These are phyloP conservation scores for Tolypocladium ophioglossoides DNA, from an alignment of 2,329 filamentous ascomycete species.

Conservation along the genomic window DNA sequence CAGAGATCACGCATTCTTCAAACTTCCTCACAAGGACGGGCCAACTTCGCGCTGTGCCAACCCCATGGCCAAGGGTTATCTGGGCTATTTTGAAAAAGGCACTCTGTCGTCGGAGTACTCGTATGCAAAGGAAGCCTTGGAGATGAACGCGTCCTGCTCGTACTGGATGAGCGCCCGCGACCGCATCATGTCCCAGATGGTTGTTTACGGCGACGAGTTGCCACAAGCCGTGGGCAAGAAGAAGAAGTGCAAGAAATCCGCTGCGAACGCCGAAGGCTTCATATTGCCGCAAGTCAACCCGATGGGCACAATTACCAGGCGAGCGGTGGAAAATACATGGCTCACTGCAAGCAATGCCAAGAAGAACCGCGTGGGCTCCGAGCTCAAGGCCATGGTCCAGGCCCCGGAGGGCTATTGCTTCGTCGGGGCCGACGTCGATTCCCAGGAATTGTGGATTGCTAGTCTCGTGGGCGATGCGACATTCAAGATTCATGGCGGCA, in stretches of 20 bases:
- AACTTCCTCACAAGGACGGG: conserved; percentile 93
- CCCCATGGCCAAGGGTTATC: conserved; percentile 84
- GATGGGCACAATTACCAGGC: conserved; percentile 93
- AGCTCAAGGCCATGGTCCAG: conserved; percentile 92
- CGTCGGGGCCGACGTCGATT: conserved; percentile 95
- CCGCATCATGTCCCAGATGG: conserved; percentile 89
- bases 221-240: not conserved
- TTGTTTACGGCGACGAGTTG: conserved; percentile 68
- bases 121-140: conserved; percentile 87
- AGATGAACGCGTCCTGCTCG: conserved; percentile 98
- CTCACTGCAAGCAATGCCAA: conserved; percentile 96
- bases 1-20: conserved; percentile 62
- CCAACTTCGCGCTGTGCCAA: conserved; percentile 74
- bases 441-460: conserved; percentile 96
- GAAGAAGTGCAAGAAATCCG: conserved; percentile 8
- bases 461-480: conserved; percentile 89
- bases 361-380: conserved; percentile 87
- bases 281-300: conserved; percentile 94
- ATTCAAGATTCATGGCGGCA: conserved; percentile 90
- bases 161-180: conserved; percentile 98
- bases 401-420: conserved; percentile 87
- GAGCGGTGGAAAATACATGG: conserved; percentile 97
- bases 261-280: conserved; percentile 45
- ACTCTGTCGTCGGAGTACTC: conserved; percentile 76
- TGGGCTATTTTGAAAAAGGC: conserved; percentile 84